These are phyloP conservation scores for Penicillium thymicola DNA, from an alignment of 2,329 filamentous ascomycete species.

Conservation along the genomic window DNA sequence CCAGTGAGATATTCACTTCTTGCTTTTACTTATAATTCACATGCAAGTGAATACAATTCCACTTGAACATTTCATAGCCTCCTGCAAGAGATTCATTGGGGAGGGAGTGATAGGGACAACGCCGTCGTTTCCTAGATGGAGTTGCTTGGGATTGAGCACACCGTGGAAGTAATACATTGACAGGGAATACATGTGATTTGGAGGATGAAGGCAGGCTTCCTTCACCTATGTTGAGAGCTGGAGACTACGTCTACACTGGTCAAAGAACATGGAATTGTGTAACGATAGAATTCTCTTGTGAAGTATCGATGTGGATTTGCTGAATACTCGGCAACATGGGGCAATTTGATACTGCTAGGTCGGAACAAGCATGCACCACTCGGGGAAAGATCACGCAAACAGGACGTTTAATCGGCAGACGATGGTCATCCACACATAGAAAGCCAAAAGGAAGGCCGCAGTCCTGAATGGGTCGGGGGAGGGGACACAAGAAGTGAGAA, in stretches of 20 bases:
- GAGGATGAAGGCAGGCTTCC: not conserved
- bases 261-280: not conserved
- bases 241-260: not conserved
- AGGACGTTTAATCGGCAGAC: constrained; percentile 2
- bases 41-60: too few species aligned
- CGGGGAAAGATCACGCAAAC: not conserved
- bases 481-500: not conserved
- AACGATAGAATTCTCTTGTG: constrained; percentile 5
- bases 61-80: too few species aligned
- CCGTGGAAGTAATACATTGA: not conserved
- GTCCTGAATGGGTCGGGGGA: not conserved
- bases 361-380: constrained; percentile 5
- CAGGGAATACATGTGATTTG: not conserved
- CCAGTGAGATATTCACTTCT: too few species aligned
- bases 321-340: constrained; percentile 1
- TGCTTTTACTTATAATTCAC: too few species aligned
- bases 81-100: too few species aligned
- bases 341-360: constrained; percentile 4
- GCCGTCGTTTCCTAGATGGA: not conserved
- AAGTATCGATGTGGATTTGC: not conserved
- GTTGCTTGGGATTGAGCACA: not conserved
- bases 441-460: not conserved
- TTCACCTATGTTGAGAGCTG: not conserved
- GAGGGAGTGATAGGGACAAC: not conserved
- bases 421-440: constrained; percentile 2